Conservation (phyloP, 129 eudicot genomes). For the Pittosporum tobira region DNA sequence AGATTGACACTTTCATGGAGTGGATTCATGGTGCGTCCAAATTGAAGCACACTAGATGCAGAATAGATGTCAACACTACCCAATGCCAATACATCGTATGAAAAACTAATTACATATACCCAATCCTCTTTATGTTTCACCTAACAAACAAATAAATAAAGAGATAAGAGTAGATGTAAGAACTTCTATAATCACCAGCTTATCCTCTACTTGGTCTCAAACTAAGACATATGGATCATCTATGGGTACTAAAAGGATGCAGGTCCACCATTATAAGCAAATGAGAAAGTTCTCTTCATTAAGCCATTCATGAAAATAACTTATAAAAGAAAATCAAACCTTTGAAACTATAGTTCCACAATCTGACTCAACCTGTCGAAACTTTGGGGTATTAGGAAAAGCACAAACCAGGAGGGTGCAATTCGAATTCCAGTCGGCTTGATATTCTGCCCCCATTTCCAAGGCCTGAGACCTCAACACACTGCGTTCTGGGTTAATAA, state of each 20-base stretch:
- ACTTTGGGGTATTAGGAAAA: conserved; percentile 83
- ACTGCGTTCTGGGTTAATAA: conserved; percentile 89
- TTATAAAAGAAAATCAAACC: conserved; percentile 22
- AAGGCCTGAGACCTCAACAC: conserved; percentile 66
- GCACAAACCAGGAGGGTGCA: conserved; percentile 88
- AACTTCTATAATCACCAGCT: too few relatives aligned
- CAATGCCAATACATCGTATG: too few relatives aligned
- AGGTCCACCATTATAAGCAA: too few relatives aligned
- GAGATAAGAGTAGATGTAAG: not conserved
- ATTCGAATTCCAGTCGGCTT: conserved; percentile 72
- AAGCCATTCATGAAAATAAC: too few relatives aligned
- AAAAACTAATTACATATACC: not conserved
- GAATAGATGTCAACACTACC: not conserved
- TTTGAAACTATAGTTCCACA: conserved; percentile 83
- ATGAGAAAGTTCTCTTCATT: too few relatives aligned
- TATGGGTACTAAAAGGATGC: too few relatives aligned
- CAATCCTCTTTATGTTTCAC: not conserved
- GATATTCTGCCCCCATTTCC: conserved; percentile 93
- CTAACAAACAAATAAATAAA: not conserved
- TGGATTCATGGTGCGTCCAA: not conserved
- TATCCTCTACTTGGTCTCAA: too few relatives aligned
- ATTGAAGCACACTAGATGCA: not conserved
- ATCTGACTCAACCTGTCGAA: conserved; percentile 81
- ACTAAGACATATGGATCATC: too few relatives aligned
- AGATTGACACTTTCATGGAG: conserved; percentile 1